Conservation (phyloP, 352 stramenopile genomes). For the Phytophthora fragariae region DNA sequence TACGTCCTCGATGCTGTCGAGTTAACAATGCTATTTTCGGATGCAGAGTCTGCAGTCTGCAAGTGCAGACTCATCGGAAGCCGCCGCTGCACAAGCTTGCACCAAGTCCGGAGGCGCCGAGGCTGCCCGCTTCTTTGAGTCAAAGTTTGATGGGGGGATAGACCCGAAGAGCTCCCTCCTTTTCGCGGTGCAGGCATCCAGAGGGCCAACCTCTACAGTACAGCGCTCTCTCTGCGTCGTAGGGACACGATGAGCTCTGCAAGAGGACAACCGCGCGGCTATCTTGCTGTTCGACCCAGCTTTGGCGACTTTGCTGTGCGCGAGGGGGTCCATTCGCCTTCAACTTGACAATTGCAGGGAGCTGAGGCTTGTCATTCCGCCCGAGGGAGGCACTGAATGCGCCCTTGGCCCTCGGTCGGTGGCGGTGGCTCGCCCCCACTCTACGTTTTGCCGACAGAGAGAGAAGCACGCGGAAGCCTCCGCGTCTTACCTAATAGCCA, state of each 20-base stretch:
- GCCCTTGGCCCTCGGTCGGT: conserved; percentile 1
- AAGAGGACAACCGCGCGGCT: conserved; percentile 29
- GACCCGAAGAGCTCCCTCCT: conserved; percentile 11
- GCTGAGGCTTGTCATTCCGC: conserved; percentile 22
- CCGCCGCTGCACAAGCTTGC: too few relatives aligned
- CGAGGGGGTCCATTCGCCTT: conserved; percentile 19
- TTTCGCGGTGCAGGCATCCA: background rate
- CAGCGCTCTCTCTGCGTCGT: conserved; percentile 26
- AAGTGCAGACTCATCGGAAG: too few relatives aligned
- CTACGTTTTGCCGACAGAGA: conserved; percentile 37
- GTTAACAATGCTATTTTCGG: too few relatives aligned
- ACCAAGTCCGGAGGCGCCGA: too few relatives aligned
- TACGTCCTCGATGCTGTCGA: too few relatives aligned
- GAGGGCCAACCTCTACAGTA: conserved; percentile 9
- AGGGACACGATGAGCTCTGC: conserved; percentile 8
- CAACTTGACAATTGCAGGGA: conserved; percentile 19
- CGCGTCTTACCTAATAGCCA: conserved; percentile 30
- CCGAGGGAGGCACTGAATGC: conserved; percentile 26
- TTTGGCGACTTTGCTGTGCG: conserved; percentile 16
- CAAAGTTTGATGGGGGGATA: conserved; percentile 2
- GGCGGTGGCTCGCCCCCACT: conserved; percentile 17
- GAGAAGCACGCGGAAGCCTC: conserved; percentile 37
- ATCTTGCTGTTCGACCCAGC: conserved; percentile 25
- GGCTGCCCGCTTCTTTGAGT: too few relatives aligned
- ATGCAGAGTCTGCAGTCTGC: too few relatives aligned